Evolutionary conservation across 1,284 basidiomycete species (phyloP), one percentile per base, ranked within the genome.

Genomic region (Ustilago vetiveriae): DNA sequence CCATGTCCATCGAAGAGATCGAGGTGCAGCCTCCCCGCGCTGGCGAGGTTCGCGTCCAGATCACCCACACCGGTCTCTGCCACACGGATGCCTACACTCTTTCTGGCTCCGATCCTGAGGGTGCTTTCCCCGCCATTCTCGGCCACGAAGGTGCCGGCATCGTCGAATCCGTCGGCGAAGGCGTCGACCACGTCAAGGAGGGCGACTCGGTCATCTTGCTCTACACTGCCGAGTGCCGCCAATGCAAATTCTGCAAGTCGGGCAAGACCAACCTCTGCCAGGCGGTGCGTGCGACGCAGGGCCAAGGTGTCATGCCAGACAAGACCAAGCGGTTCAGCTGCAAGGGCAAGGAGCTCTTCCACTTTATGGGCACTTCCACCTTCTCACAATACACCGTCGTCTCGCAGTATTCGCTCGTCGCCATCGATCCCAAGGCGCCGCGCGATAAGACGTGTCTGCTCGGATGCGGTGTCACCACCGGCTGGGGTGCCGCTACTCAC

Each of bases 381-480:
- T 98, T 99, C 85, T 94, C 93, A 22, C 94, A 98, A 83, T 99
- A 98, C 86, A 98, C 96, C 11, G 96, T 98, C 54, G 94, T 98
- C 5, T 92, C 93, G 45, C 92, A 99, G 79, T 94, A 94, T 65
- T 98, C 94, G 29, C 91, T 99, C 21, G 95, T 98, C 37, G 89
- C 92, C 22, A 89, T 98, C 65, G 89, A 90, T 84, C 60, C 88
- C 65, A 86, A 88, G 74, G 96, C 95, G 1, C 91, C 92, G 10
- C 87, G 98, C 27, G 90, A 98, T 48, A 96, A 94, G 82, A 91
- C 94, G 21, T 98, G 96, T 84, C 86, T 99, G 49, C 75, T 84
- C n/a, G 94, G 94, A 16, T 97, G 94, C 75, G 94, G 94, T 79
- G 94, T 98, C 80, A 98, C 95, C 33, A 98, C 95, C n/a, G 94